Evolutionary conservation across 805 yeast species (phyloP).

Genomic region (Torulaspora maleeae): DNA sequence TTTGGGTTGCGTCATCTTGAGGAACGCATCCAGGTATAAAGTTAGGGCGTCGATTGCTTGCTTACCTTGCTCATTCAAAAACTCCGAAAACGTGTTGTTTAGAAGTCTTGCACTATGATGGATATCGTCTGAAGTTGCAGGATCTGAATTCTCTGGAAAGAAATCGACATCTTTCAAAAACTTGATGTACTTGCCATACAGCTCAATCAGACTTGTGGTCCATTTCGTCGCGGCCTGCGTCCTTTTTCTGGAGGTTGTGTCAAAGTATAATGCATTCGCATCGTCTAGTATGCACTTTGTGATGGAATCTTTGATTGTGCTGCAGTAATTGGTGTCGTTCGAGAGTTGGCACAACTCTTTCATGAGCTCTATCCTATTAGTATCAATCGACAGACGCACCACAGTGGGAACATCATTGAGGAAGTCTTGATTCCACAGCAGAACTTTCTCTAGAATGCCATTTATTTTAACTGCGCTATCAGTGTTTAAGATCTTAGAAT

Average conservation of each 20-base stretch:
- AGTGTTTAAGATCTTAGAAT: slow-evolving; percentile 18
- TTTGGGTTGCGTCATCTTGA: slow-evolving; percentile 46
- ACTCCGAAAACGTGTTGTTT: slow-evolving; percentile 56
- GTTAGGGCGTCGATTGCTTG: slow-evolving; percentile 53
- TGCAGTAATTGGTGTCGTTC: slow-evolving; percentile 12
- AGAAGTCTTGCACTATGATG: slow-evolving; percentile 39
- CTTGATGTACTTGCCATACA: slow-evolving; percentile 47
- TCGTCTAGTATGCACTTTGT: slow-evolving; percentile 18
- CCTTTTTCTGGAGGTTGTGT: slow-evolving; percentile 31
- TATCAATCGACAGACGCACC: slow-evolving; percentile 12
- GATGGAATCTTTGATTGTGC: slow-evolving; percentile 14
- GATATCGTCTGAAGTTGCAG: neutral
- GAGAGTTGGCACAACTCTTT: slow-evolving; percentile 19
- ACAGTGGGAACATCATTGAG: slow-evolving; percentile 9
- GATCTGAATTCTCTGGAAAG: slow-evolving; percentile 36
- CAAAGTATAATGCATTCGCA: slow-evolving; percentile 13
- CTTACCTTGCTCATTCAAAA: slow-evolving; percentile 46
- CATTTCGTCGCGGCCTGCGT: slow-evolving; percentile 58
- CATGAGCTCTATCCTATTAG: slow-evolving; percentile 12
- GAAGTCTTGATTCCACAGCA: slow-evolving; percentile 22
- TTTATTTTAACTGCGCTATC: slow-evolving; percentile 25
- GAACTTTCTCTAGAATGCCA: slow-evolving; percentile 19
- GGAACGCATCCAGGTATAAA: slow-evolving; percentile 52
- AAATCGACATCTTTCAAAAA: slow-evolving; percentile 48
- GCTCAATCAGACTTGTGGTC: slow-evolving; percentile 53